Conservation (phyloP, 106 monocot species). For the Dioscorea alata region DNA sequence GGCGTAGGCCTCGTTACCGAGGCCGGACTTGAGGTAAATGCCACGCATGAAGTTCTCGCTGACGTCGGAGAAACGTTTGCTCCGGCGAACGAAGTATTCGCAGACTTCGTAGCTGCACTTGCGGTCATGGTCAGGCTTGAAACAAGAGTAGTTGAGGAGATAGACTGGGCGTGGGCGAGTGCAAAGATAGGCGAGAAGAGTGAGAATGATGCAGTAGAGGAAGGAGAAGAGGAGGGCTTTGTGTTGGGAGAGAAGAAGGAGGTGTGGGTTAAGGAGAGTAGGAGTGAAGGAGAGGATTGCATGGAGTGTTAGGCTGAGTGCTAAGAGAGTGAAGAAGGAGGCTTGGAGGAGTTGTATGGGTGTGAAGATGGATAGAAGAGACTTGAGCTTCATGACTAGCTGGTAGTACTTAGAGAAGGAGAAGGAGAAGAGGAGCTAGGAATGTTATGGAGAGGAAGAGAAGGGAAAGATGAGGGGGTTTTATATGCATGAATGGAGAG, state of each 20-base stretch:
- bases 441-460: too few species aligned
- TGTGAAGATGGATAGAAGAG: neutral
- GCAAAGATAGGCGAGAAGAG: conserved; percentile 6
- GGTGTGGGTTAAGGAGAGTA: conserved; percentile 1
- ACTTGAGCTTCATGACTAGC: neutral
- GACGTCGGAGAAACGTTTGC: conserved; percentile 18
- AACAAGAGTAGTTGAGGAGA: conserved; percentile 68
- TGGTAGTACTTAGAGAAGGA: too few species aligned
- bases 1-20: conserved; percentile 66
- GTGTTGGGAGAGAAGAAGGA: conserved; percentile 9
- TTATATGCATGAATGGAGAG: neutral
- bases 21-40: conserved; percentile 68
- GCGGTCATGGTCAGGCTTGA: conserved; percentile 36
- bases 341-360: conserved; percentile 24
- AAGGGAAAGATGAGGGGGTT: too few species aligned
- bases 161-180: conserved; percentile 35
- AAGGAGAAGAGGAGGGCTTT: conserved; percentile 6
- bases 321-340: conserved; percentile 26
- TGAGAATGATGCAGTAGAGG: conserved; percentile 16
- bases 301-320: conserved; percentile 31
- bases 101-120: conserved; percentile 34
- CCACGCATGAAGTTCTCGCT: conserved; percentile 61
- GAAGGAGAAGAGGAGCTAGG: too few species aligned
- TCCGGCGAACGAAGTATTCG: conserved; percentile 47
- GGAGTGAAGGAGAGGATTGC: conserved; percentile 14